phyloP scores from a whole-genome alignment of 1,284 basidiomycete genomes.

The Ceratobasidium sp. region DNA sequence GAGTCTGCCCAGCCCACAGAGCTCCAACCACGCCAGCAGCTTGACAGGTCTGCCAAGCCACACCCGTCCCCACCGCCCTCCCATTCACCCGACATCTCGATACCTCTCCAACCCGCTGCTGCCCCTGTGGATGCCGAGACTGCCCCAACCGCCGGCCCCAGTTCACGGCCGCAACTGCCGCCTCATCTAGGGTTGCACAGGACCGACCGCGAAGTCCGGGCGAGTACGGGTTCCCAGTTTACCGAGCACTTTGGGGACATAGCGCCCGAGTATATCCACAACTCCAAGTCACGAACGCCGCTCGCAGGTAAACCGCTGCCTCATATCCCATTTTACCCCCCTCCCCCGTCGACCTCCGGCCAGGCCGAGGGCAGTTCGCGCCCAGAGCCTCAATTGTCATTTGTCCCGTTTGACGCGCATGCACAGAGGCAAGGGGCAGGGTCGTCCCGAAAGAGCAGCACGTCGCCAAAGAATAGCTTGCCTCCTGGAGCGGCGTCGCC shows the following conservation, averaged over 20 bases:
- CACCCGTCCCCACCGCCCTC: not conserved
- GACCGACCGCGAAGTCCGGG: conserved; percentile 8
- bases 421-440: not conserved
- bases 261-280: not conserved
- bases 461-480: conserved; percentile 16
- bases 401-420: conserved; percentile 9
- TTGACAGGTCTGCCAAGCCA: not conserved
- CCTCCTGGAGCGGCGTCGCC: conserved; percentile 27
- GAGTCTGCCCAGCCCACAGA: conserved; percentile 4
- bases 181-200: not conserved
- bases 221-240: conserved; percentile 35
- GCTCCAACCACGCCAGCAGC: not conserved
- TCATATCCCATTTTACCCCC: conserved; percentile 8
- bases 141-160: not conserved
- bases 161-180: conserved; percentile 4
- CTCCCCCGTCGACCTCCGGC: not conserved
- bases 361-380: not conserved
- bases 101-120: not conserved
- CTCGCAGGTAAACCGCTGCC: conserved; percentile 13
- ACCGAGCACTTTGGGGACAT: conserved; percentile 26
- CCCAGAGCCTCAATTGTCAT: not conserved
- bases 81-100: conserved; percentile 12
- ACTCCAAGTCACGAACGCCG: not conserved
- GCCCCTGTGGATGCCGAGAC: not conserved
- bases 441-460: not conserved